Base-by-base conservation (phyloP, 1,139 yeast genomes). In the Fermentozyma sake region DNA sequence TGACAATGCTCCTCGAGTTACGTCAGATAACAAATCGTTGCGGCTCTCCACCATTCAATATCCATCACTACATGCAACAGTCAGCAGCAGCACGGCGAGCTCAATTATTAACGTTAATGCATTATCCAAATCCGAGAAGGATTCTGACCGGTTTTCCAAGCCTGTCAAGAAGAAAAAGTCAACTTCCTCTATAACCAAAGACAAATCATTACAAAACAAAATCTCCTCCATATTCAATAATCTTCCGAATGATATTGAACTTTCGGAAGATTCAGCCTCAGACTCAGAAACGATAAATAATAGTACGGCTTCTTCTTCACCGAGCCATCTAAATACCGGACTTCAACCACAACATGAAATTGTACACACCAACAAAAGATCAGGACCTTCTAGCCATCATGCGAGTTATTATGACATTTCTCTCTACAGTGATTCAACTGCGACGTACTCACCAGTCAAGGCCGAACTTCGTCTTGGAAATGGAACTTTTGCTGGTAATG, bases 231-330 rank as follows among this genome's bases (percentile, higher is more conserved):
- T 66, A 3, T 68, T 68, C 42, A 68, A 60, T 33, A 68, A 68
- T 27, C 44, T 68, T 9, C 74, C 74, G 7, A 68, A 68, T 38
- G 74, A 68, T 44, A 65, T 68, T 29, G 73, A 67, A 34, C 42
- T 68, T 6, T 64, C 72, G 0, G 74, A 68, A 32, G 73, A 67
- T 40, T 63, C 71, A 3, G 72, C 68, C 5, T 61, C 69, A 3
- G 72, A 66, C 28, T 43, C 48, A 27, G 72, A 66, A 23, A 58
- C 69, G 1, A 48, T 60, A 5, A 24, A 18, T 17, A 28, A 20
- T 16, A 23, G 27, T 14, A 23, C 18, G 4, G 18, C 18, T 7
- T 20, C 19, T 13, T n/a, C n/a, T n/a, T n/a, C n/a, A n/a, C n/a
- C n/a, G n/a, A n/a, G n/a, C n/a, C n/a, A n/a, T n/a, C n/a, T n/a